A percentile compares a stretch with the other conserved stretches of the same genome.
Conservation (phyloP, 495 filamentous ascomycete genomes). For the Amniculicola lignicola region DNA sequence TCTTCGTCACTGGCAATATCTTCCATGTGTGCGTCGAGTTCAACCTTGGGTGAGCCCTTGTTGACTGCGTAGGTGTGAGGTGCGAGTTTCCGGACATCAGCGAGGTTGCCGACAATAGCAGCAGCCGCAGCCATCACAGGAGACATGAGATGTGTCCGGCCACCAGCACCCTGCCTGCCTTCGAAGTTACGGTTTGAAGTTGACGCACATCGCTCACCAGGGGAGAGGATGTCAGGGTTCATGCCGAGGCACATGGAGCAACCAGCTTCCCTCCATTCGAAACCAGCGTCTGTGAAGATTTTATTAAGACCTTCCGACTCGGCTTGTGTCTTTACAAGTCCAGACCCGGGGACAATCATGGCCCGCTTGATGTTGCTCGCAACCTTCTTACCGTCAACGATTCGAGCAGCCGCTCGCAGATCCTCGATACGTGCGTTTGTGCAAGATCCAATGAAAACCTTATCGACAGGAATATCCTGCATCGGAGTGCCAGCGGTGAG, state of each 20-base stretch:
- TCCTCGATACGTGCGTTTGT: constrained; percentile 97
- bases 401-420: constrained; percentile 78
- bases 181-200: constrained; percentile 98
- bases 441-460: constrained; percentile 97
- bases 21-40: constrained; percentile 62
- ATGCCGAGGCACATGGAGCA: constrained; percentile 99
- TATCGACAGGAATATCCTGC: constrained; percentile 87
- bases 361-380: constrained; percentile 86
- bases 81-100: constrained; percentile 81
- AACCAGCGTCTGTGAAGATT: constrained; percentile 87
- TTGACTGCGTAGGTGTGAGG: constrained; percentile 40
- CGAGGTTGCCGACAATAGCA: constrained; percentile 82
- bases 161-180: constrained; percentile 89
- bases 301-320: constrained; percentile 89
- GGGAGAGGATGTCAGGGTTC: constrained; percentile 97
- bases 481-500: constrained; percentile 78
- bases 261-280: constrained; percentile 96
- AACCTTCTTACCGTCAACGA: constrained; percentile 82
- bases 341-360: constrained; percentile 94
- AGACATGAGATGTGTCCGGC: constrained; percentile 94
- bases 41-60: constrained; percentile 54
- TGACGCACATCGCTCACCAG: constrained; percentile 87
- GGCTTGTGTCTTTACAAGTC: constrained; percentile 88
- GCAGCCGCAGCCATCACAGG: constrained; percentile 94
- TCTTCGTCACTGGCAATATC: constrained; percentile 73